Percentiles rank a stretch among this genome's conserved stretches.
These are phyloP conservation scores for Beauveria sp. DNA, from an alignment of 2,329 filamentous ascomycete species.

Conservation along the genomic window DNA sequence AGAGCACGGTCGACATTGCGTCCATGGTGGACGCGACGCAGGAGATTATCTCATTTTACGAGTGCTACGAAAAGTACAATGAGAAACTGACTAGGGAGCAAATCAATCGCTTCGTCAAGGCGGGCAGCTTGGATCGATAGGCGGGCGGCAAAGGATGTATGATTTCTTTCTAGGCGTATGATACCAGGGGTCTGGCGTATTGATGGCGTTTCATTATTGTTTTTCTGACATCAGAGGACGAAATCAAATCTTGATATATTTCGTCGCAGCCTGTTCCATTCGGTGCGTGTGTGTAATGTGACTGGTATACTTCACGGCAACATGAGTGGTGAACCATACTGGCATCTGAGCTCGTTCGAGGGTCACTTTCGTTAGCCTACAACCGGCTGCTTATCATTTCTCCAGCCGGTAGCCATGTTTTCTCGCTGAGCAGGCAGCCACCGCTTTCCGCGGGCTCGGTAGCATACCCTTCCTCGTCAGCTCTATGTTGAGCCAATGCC, in stretches of 20 bases:
- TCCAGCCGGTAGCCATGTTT: background rate
- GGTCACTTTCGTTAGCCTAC: too few species aligned
- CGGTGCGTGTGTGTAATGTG: too few species aligned
- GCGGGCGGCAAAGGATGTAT: background rate
- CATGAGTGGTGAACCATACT: too few species aligned
- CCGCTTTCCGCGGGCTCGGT: background rate
- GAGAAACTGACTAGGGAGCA: conserved; percentile 52
- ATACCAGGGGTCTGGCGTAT: conserved; percentile 6
- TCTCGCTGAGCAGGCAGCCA: background rate
- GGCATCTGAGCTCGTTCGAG: too few species aligned
- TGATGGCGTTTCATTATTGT: background rate
- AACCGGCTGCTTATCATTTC: too few species aligned
- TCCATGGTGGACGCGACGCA: conserved; percentile 84
- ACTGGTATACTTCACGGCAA: too few species aligned
- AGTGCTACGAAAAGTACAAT: conserved; percentile 56
- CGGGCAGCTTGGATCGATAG: conserved; percentile 47
- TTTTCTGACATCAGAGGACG: background rate
- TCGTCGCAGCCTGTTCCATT: background rate
- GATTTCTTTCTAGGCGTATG: conserved; percentile 1
- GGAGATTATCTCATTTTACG: conserved; percentile 85
- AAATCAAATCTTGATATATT: background rate
- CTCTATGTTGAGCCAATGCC: background rate
- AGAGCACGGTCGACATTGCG: conserved; percentile 77
- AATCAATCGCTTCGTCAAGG: conserved; percentile 53
- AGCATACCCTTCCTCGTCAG: background rate